Evolutionary conservation across 345 rosid genomes (phyloP).

Genomic region (Ailanthus altissimus): DNA sequence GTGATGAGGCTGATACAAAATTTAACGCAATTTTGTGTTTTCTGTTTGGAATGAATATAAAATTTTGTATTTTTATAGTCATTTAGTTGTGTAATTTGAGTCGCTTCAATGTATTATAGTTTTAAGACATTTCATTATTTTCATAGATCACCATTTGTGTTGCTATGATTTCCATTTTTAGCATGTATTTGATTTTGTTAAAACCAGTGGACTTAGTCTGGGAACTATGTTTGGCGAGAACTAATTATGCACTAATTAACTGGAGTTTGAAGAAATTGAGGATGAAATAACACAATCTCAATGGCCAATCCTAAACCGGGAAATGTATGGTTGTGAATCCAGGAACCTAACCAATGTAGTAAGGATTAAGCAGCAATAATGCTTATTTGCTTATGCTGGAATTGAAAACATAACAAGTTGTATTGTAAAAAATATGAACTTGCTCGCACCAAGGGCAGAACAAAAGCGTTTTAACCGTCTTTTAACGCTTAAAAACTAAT

Average conservation of each 20-base stretch:
- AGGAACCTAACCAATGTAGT: not conserved
- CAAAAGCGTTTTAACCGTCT: not conserved
- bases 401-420: too few relatives aligned
- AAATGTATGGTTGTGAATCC: not conserved
- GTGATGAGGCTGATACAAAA: conserved; percentile 21
- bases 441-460: not conserved
- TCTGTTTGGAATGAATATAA: not conserved
- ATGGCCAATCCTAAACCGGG: too few relatives aligned
- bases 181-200: not conserved
- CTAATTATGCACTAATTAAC: not conserved
- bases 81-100: not conserved
- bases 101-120: not conserved
- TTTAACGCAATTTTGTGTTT: conserved; percentile 31
- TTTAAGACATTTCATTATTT: not conserved
- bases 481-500: not conserved
- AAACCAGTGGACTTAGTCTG: not conserved
- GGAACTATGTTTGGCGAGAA: not conserved
- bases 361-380: not conserved
- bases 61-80: conserved; percentile 1
- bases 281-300: not conserved
- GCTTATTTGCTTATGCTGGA: too few relatives aligned
- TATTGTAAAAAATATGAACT: too few relatives aligned
- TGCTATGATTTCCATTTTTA: not conserved
- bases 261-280: not conserved
- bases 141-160: not conserved